Base-by-base conservation (phyloP, 768 basidiomycete genomes). In the Serendipita sp. region DNA sequence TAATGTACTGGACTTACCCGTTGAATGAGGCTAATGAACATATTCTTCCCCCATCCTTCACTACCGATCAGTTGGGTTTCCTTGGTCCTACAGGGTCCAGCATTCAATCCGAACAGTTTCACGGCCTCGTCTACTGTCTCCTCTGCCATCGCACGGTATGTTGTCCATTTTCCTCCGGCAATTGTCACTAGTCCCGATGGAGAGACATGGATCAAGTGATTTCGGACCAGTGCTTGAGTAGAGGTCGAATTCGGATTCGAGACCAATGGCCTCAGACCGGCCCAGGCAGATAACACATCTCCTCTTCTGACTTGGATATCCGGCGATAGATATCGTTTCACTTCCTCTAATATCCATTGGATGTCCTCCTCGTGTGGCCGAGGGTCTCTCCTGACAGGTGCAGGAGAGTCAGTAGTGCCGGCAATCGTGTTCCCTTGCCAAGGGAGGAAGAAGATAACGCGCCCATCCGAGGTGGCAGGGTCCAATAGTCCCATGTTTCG, bases 391-490 rank as follows among this genome's bases (percentile, higher is more conserved):
- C 79, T 78, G 63, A 95, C 88, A 1, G 75, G 71, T 2, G 88
- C 84, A 0, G 88, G 86, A 0, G 88, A 80, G 73, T 99, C 95
- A 5, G 95, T 99, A 2, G 96, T 97, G 30, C 95, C 95, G 1
- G 95, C 95, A 67, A 99, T 93, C 45, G 93, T 93, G 77, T 88
- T 91, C 7, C 95, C 95, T 75, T 97, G 87, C 95, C 96, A 99
- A 0, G 95, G 95, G 8, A 99, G 82, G 82, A 99, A 96, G 81
- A 97, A 99, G 72, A 99, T 95, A 64, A 99, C 94, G 32, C 95
- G 87, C 0, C 95, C 95, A 68, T 99, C 95, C 0, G 89, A 91
- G 3, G 96, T 96, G 2, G 91, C 80, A 0, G 95, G 96, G 74
- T 98, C 96, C 51, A 98, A 81, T 3, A 98, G 81, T 48, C 96